phyloP scores from a whole-genome alignment of 2,329 filamentous ascomycete genomes.

The Sporothrix sp. region DNA sequence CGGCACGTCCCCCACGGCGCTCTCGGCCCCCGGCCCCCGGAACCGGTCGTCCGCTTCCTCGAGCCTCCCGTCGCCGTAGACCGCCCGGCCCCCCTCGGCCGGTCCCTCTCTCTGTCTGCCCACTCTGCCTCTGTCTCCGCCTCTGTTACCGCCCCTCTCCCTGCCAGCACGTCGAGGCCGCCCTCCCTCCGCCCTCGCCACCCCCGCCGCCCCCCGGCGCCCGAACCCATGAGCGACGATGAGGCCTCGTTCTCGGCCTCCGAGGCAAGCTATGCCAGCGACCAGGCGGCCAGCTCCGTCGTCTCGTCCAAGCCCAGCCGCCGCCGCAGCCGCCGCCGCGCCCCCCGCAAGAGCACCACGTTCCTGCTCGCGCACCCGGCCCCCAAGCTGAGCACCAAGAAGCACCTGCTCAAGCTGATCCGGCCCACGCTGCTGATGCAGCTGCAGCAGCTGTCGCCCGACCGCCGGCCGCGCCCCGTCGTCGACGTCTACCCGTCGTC shows the following conservation, averaged over 20 bases:
- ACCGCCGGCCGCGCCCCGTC: slow-evolving; percentile 53
- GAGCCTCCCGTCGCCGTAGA: slow-evolving; percentile 26
- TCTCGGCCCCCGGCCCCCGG: slow-evolving; percentile 13
- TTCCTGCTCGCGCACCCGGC: slow-evolving; percentile 61
- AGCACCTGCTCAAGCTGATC: slow-evolving; percentile 55
- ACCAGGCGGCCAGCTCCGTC: slow-evolving; percentile 25
- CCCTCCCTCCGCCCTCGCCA: slow-evolving; percentile 10
- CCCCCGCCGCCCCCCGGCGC: slow-evolving; percentile 6
- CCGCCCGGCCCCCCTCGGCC: slow-evolving; percentile 4
- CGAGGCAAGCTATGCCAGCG: slow-evolving; percentile 37
- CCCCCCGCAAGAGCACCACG: slow-evolving; percentile 47
- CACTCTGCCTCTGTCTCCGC: too few species aligned
- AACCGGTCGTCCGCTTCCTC: slow-evolving; percentile 39
- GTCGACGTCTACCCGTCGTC: slow-evolving; percentile 66
- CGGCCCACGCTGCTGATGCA: slow-evolving; percentile 62
- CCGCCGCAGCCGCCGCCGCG: slow-evolving; percentile 24
- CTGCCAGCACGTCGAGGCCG: background rate
- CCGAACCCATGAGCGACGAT: slow-evolving; percentile 38
- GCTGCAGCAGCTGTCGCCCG: slow-evolving; percentile 54
- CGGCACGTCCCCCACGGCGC: slow-evolving; percentile 12
- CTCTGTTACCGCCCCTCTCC: too few species aligned
- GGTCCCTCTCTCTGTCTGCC: background rate
- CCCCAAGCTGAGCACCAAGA: slow-evolving; percentile 47
- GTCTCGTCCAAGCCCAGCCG: slow-evolving; percentile 30
- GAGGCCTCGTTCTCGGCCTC: slow-evolving; percentile 36